These are phyloP conservation scores for Acaromyces ingoldii DNA, from an alignment of 1,284 basidiomycete species.

Conservation along the genomic window DNA sequence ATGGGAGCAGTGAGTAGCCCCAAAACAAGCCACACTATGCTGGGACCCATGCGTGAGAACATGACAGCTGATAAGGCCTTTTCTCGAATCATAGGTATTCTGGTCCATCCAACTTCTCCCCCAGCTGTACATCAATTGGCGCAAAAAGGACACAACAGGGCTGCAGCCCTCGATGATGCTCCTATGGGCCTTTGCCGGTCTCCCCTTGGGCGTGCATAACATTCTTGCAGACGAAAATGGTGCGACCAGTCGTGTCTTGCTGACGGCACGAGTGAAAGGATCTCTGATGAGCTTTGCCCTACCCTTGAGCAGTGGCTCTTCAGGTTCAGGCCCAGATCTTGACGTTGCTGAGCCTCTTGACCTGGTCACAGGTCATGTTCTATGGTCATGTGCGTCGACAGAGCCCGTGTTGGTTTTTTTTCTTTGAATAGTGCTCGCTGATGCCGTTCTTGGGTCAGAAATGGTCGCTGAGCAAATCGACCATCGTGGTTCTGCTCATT, in stretches of 20 bases:
- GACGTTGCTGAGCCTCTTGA: conserved; percentile 19
- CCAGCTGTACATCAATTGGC: conserved; percentile 14
- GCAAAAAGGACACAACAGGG: conserved; percentile 5
- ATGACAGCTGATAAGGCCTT: no score
- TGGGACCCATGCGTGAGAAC: no score
- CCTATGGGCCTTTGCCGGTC: conserved; percentile 19
- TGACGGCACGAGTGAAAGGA: no score
- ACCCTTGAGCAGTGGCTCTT: conserved; percentile 14
- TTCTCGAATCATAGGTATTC: no score
- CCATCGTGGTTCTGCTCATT: background rate
- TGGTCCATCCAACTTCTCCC: conserved; percentile 16
- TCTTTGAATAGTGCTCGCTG: background rate
- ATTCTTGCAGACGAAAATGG: conserved; percentile 15
- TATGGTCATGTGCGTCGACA: conserved; percentile 15
- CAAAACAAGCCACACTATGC: no score
- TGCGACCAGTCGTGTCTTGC: background rate
- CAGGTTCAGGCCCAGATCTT: conserved; percentile 28
- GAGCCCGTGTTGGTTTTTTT: background rate
- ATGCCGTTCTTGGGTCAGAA: background rate
- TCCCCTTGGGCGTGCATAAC: conserved; percentile 23
- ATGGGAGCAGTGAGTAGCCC: no score
- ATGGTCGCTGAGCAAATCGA: conserved; percentile 2
- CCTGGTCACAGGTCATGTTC: conserved; percentile 24
- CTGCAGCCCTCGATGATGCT: conserved; percentile 30
- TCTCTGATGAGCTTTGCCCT: no score